Evolutionary conservation across 495 filamentous ascomycete genomes (phyloP).

Genomic region (Glarea lozoyensis): DNA sequence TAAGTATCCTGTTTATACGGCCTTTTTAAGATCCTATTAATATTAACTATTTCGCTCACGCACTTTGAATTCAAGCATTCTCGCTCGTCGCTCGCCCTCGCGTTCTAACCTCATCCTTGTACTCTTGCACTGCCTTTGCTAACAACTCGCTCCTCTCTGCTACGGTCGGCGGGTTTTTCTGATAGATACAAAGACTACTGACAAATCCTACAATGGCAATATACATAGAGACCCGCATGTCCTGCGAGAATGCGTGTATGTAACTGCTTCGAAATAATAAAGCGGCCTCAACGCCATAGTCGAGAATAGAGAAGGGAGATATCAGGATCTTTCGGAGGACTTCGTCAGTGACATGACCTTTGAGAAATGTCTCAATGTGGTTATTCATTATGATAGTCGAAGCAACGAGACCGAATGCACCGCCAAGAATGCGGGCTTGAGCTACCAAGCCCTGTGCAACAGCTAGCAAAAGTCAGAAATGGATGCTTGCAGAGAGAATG

Average conservation of each 20-base stretch:
- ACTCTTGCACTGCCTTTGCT: background rate
- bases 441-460: slow-evolving; percentile 38
- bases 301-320: slow-evolving; percentile 2
- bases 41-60: background rate
- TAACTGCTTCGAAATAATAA: background rate
- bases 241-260: slow-evolving; percentile 2
- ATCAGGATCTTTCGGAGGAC: slow-evolving; percentile 1
- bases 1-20: too few species aligned
- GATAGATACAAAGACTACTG: background rate
- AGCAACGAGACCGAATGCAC: slow-evolving; percentile 39
- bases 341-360: background rate
- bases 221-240: slow-evolving; percentile 4
- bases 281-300: background rate
- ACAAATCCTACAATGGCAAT: background rate
- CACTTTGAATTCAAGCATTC: background rate
- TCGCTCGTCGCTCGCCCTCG: background rate
- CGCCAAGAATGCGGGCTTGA: slow-evolving; percentile 37
- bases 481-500: background rate
- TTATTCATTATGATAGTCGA: slow-evolving; percentile 32
- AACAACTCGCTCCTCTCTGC: background rate
- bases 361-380: slow-evolving; percentile 10
- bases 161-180: slow-evolving; percentile 1
- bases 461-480: slow-evolving; percentile 20
- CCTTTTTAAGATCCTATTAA: too few species aligned
- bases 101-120: background rate